Percentiles rank a stretch among this genome's conserved stretches.
Evolutionary conservation across 2,329 filamentous ascomycete species (phyloP).

Genomic region (Aspergillus pseudotamarii): DNA sequence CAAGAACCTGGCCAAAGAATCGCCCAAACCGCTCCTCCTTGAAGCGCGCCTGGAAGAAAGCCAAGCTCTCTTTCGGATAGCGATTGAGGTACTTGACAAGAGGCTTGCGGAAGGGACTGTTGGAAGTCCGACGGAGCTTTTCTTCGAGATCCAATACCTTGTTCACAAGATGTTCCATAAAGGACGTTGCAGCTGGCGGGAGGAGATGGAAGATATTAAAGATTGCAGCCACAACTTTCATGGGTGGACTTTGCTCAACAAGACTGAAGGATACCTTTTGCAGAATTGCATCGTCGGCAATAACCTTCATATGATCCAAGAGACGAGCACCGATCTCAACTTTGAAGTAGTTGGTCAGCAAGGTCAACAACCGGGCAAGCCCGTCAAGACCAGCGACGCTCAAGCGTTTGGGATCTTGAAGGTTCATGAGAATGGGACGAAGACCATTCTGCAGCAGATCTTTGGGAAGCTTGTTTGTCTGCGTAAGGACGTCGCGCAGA

Average conservation of each 20-base stretch:
- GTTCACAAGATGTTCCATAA: constrained; percentile 87
- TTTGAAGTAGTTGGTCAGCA: constrained; percentile 98
- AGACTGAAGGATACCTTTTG: constrained; percentile 94
- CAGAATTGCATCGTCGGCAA: constrained; percentile 77
- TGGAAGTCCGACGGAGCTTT: constrained; percentile 79
- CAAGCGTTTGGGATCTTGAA: constrained; percentile 89
- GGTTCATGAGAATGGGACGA: constrained; percentile 90
- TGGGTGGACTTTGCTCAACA: constrained; percentile 86
- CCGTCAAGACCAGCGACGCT: constrained; percentile 90
- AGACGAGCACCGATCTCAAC: constrained; percentile 92
- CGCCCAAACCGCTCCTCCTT: constrained; percentile 86
- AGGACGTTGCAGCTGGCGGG: constrained; percentile 83
- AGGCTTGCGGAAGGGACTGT: constrained; percentile 87
- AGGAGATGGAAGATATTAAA: constrained; percentile 98
- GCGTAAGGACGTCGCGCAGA: constrained; percentile 80
- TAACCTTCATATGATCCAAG: constrained; percentile 90
- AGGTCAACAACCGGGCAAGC: constrained; percentile 80
- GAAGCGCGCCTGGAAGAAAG: constrained; percentile 75
- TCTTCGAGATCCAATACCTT: constrained; percentile 88
- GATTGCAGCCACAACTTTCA: constrained; percentile 93
- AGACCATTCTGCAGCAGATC: constrained; percentile 93
- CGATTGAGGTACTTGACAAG: constrained; percentile 92
- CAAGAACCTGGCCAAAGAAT: constrained; percentile 85
- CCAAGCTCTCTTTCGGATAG: constrained; percentile 86
- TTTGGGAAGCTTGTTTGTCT: constrained; percentile 90